phyloP scores from a whole-genome alignment of 1,139 yeast species.

The Meyerozyma elateridarum region DNA sequence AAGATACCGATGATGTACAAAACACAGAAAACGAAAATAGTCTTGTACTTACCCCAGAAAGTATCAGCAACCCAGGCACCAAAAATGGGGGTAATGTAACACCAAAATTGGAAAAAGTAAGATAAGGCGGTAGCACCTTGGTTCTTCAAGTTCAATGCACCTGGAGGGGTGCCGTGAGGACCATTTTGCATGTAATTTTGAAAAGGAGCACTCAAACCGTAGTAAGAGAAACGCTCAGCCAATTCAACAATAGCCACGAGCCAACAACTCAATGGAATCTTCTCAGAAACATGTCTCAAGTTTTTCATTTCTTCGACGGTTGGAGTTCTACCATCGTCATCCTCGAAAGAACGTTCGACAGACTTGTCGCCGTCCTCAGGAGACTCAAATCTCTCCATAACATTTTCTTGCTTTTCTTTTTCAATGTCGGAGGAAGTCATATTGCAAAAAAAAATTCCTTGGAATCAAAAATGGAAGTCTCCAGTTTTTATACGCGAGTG shows the following conservation, averaged over 20 bases:
- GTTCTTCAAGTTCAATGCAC: conserved; percentile 59
- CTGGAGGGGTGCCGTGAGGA: conserved; percentile 45
- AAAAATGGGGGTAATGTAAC: conserved; percentile 72
- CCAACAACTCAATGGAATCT: conserved; percentile 48
- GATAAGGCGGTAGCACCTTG: conserved; percentile 72
- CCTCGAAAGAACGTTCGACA: conserved; percentile 3
- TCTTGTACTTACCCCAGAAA: conserved; percentile 65
- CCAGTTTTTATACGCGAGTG: no score
- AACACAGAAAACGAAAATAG: conserved; percentile 58
- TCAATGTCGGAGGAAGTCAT: no score
- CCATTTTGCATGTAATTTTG: conserved; percentile 70
- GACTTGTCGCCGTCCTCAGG: no score
- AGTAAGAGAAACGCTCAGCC: conserved; percentile 81
- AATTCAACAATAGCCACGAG: conserved; percentile 75
- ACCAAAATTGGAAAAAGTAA: conserved; percentile 77
- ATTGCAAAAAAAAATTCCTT: no score
- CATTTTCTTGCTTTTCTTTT: no score
- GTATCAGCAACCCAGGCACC: conserved; percentile 79
- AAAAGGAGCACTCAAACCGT: conserved; percentile 72
- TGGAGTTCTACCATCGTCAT: conserved; percentile 25
- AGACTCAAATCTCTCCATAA: no score
- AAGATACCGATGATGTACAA: conserved; percentile 61
- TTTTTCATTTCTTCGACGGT: conserved; percentile 36
- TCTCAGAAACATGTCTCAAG: conserved; percentile 39
- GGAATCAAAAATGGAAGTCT: no score